Evolutionary conservation across 73 alveolate species (phyloP), one percentile per base, ranked within the genome.

Genomic region (Stentor roeselii): DNA sequence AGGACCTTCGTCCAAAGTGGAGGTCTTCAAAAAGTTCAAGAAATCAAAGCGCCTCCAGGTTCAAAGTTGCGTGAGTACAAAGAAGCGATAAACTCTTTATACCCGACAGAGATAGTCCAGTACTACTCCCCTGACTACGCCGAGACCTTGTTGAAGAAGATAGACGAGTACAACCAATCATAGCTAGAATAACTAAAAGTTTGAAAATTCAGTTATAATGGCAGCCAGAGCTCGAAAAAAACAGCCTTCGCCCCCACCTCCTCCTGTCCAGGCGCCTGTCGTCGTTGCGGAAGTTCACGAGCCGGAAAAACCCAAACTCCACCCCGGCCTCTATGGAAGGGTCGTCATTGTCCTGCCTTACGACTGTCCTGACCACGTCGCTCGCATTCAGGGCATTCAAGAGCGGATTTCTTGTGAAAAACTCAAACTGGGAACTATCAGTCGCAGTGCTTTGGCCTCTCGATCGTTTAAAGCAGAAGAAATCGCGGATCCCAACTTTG

Each of bases 51-150:
- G 11, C 90, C 93, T 85, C 93, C 95, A 30, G 98, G 98, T 39
- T 60, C 95, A 74, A 93, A 93, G 88, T 87, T 93, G 89, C 82
- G 93, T 35, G 98, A 93, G 83, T 92, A 92, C 91, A 95, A 94
- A 77, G 97, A 94, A 83, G 96, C 88, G 78, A 95, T 95, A 88
- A 95, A 95, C 90, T 59, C 84, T 83, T 95, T 92, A 82, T 95
- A 94, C 89, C 99, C 98, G 58, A 93, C 96, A n/a, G 99, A 95
- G 76, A 87, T 95, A 34, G 99, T 95, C 60, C 94, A 92, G 60
- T 95, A 95, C 92, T 95, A 95, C 86, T 91, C 99, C 3, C 99
- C 99, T 58, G 88, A 92, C 87, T 92, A 90, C 83, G 93, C 94
- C 36, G 98, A 95, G 67, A 85, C 91, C 11, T 92, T 93, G 59